Conservation (phyloP, 2,329 filamentous ascomycete genomes). For the Fusarium fujikuroi region DNA sequence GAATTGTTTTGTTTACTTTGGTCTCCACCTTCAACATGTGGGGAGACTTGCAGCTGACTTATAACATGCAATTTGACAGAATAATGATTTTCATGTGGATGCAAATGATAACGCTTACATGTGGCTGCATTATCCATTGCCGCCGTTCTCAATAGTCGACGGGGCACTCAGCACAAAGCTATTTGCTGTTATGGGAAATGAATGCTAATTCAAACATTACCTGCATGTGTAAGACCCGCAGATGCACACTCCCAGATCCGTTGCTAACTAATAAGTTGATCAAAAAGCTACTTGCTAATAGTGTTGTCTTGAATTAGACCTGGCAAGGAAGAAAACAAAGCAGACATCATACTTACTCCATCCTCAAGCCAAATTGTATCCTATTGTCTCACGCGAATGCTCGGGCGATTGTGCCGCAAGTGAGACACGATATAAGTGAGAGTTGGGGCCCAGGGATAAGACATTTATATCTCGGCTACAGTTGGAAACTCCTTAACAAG, state of each 20-base stretch:
- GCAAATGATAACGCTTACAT: constrained; percentile 35
- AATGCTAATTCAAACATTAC: constrained; percentile 1
- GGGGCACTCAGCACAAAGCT: background rate
- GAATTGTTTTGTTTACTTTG: constrained; percentile 21
- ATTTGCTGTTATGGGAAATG: background rate
- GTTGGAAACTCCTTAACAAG: background rate
- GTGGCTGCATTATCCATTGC: constrained; percentile 18
- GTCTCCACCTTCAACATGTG: constrained; percentile 7
- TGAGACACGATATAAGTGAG: constrained; percentile 6
- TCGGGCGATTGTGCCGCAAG: background rate
- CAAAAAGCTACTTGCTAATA: constrained; percentile 1
- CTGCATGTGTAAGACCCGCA: constrained; percentile 10
- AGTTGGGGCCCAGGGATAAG: background rate
- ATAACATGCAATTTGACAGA: background rate
- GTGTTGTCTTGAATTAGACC: background rate
- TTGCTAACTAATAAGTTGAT: background rate
- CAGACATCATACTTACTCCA: background rate
- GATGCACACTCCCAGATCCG: constrained; percentile 22
- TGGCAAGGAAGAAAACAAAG: background rate
- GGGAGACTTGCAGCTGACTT: background rate
- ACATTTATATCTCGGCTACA: constrained; percentile 13
- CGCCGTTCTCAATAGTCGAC: constrained; percentile 26
- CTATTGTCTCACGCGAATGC: background rate
- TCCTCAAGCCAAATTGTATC: background rate
- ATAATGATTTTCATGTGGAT: constrained; percentile 12